Percentiles rank a stretch among this genome's conserved stretches.
phyloP scores from a whole-genome alignment of 1,284 basidiomycete species.

The Cystobasidiaceae sp. region DNA sequence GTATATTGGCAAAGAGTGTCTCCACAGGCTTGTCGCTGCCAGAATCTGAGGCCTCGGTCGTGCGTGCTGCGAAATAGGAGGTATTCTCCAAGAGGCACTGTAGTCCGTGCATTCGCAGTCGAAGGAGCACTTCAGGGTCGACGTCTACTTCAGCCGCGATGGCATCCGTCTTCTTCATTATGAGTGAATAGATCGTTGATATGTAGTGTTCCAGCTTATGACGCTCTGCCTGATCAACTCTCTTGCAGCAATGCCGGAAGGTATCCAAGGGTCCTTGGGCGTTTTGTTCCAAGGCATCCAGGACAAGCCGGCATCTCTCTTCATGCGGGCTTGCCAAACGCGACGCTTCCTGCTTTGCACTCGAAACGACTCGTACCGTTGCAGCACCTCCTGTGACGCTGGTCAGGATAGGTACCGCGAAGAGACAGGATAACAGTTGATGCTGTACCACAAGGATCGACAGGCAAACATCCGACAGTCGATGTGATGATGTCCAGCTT shows the following conservation, averaged over 20 bases:
- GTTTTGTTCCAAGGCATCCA: neutral
- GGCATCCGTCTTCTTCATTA: constrained; percentile 1
- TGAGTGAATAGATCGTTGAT: constrained; percentile 7
- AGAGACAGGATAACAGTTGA: constrained; percentile 3
- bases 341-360: no score
- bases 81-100: constrained; percentile 12
- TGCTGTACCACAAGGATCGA: constrained; percentile 4
- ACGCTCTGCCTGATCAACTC: neutral
- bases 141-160: neutral
- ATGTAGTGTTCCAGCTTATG: constrained; percentile 6
- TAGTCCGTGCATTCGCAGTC: neutral
- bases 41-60: neutral
- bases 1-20: neutral
- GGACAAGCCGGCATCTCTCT: neutral
- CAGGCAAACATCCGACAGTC: neutral
- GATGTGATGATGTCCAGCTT: neutral
- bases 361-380: no score
- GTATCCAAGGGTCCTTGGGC: neutral
- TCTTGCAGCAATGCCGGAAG: neutral
- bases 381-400: no score
- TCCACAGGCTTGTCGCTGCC: constrained; percentile 10
- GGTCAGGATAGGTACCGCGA: neutral
- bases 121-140: neutral
- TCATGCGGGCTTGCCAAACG: neutral
- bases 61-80: neutral